Evolutionary conservation across 768 basidiomycete genomes (phyloP).

Genomic region (Hygrophoropsis aurantiaca): DNA sequence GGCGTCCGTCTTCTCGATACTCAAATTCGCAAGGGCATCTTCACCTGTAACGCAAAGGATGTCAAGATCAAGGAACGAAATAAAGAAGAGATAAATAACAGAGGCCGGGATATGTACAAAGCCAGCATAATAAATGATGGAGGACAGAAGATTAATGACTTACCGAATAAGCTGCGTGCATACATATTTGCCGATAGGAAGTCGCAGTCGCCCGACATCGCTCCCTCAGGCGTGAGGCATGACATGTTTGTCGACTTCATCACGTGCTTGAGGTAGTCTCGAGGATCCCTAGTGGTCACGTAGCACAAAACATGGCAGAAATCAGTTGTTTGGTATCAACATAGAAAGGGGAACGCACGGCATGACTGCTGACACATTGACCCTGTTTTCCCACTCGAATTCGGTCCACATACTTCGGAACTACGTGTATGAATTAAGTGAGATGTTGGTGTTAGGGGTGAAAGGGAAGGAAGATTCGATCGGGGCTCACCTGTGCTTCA

Average conservation of each 20-base stretch:
- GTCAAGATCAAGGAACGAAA: slow-evolving; percentile 2
- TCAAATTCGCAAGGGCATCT: slow-evolving; percentile 93
- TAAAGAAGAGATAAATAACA: neutral
- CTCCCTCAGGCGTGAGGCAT: slow-evolving; percentile 86
- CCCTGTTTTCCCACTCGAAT: slow-evolving; percentile 99
- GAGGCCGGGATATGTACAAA: no score
- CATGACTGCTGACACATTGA: slow-evolving; percentile 85
- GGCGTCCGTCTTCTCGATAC: slow-evolving; percentile 81
- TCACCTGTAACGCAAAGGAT: slow-evolving; percentile 79
- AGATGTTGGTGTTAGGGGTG: neutral
- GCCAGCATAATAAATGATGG: neutral
- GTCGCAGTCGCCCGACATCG: slow-evolving; percentile 92
- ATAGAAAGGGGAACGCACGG: no score
- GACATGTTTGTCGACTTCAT: slow-evolving; percentile 99
- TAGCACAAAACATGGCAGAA: neutral
- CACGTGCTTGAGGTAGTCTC: slow-evolving; percentile 89
- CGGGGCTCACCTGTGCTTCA: slow-evolving; percentile 74
- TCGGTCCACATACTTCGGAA: slow-evolving; percentile 99
- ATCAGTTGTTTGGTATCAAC: neutral
- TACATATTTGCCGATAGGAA: slow-evolving; percentile 98
- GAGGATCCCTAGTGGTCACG: slow-evolving; percentile 70
- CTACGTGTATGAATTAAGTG: no score
- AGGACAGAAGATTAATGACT: slow-evolving; percentile 25
- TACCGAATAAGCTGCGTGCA: slow-evolving; percentile 90
- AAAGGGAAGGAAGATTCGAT: neutral